A percentile compares a stretch with the other conserved stretches of the same genome.
phyloP scores from a whole-genome alignment of 768 basidiomycete genomes.

The Termitomyces sp. region DNA sequence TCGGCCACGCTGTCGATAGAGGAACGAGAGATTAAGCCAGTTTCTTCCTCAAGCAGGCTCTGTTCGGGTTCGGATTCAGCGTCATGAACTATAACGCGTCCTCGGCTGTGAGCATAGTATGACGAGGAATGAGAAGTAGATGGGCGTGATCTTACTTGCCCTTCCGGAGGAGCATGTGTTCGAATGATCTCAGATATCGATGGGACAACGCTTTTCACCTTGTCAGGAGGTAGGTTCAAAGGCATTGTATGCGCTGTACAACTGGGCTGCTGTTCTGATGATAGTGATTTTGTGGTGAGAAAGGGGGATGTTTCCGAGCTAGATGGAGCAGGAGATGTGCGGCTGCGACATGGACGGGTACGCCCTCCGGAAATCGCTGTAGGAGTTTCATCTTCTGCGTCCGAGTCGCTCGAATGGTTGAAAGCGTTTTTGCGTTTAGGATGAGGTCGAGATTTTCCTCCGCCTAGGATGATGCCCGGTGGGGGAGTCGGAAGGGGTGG shows the following conservation, averaged over 20 bases:
- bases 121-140: conserved; percentile 41
- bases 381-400: conserved; percentile 36
- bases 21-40: conserved; percentile 68
- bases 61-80: conserved; percentile 49
- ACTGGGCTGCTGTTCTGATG: conserved; percentile 4
- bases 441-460: conserved; percentile 30
- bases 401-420: conserved; percentile 41
- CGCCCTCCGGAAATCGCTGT: conserved; percentile 21
- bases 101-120: conserved; percentile 41
- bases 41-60: conserved; percentile 49
- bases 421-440: conserved; percentile 23
- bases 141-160: conserved; percentile 44
- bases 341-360: conserved; percentile 29
- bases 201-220: conserved; percentile 52
- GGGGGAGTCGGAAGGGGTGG: conserved; percentile 83
- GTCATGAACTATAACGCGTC: conserved; percentile 42
- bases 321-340: conserved; percentile 25
- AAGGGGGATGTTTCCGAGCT: conserved; percentile 14
- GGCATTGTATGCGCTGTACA: conserved; percentile 9
- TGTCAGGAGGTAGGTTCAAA: conserved; percentile 16
- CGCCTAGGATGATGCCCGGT: conserved; percentile 69
- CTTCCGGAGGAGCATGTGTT: conserved; percentile 61
- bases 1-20: conserved; percentile 86
- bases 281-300: conserved; percentile 12
- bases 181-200: conserved; percentile 89